A percentile compares a stretch with the other conserved stretches of the same genome.
Conservation (phyloP, 2,329 filamentous ascomycete species). For the Fusarium camptoceras region DNA sequence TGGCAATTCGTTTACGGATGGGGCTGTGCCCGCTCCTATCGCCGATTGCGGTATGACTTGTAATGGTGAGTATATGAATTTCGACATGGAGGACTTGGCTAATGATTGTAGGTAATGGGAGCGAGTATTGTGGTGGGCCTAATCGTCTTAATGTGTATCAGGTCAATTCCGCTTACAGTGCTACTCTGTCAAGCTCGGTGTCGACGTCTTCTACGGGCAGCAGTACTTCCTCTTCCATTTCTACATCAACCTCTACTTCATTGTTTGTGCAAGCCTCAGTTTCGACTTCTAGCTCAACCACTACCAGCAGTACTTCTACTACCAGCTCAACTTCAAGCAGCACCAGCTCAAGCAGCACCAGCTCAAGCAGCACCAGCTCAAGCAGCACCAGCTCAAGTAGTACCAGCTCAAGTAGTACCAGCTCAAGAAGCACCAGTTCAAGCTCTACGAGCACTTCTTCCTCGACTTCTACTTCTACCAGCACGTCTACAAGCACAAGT, state of each 20-base stretch:
- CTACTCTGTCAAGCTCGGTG: conserved; percentile 2
- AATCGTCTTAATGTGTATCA: conserved; percentile 53
- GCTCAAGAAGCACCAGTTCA: neutral
- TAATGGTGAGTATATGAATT: conserved; percentile 37
- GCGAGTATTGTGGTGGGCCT: conserved; percentile 53
- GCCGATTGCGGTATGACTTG: conserved; percentile 53
- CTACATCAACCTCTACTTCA: accelerated
- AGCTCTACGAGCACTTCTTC: neutral
- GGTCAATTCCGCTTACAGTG: conserved; percentile 26
- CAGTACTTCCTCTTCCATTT: accelerated
- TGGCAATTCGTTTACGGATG: conserved; percentile 46
- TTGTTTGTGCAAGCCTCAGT: accelerated
- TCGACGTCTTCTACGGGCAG: neutral
- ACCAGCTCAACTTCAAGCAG: too few relatives aligned
- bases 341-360: too few relatives aligned
- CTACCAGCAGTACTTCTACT: accelerated
- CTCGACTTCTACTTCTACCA: neutral
- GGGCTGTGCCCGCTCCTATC: conserved; percentile 47
- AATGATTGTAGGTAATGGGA: conserved; percentile 46
- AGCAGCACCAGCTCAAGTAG: neutral
- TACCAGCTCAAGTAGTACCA: neutral
- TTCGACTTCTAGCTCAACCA: neutral
- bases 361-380: neutral
- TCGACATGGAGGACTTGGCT: neutral
- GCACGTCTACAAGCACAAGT: neutral